Base-by-base conservation (phyloP, 2,329 filamentous ascomycete genomes). In the Cladorrhinum sp. region DNA sequence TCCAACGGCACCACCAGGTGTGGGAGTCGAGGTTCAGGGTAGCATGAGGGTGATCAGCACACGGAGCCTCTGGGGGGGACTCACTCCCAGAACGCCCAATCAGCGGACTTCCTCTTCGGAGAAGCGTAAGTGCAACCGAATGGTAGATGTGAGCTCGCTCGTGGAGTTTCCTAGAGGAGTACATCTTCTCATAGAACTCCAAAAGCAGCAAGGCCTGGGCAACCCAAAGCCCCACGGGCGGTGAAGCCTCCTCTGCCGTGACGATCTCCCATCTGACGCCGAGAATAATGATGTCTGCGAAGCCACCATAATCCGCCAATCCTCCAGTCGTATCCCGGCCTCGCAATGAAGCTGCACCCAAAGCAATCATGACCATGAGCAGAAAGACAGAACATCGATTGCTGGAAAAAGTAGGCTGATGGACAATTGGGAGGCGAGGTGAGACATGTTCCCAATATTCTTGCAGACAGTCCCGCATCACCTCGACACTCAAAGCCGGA, bases 181-280 rank as follows among this genome's bases (percentile, higher is more conserved):
- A 95, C 83, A 96, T 89, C 79, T 96, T 97, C 76, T 97, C 92
- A 68, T 93, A 96, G 3, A 93, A 85, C 71, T 97, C 93, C 1
- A 97, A 78, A 2, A 96, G 79, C 1, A 97, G 76, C 50, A 96
- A 77, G 0, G 92, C 87, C 71, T 96, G 92, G 64, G 95, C 93
- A 1, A 95, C 87, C 91, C 92, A 96, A 2, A 97, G 76, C 66
- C 90, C 90, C 0, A 92, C 91, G 0, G 92, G 91, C 0, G 93
- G 91, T 18, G 87, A 81, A 66, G 93, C 93, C 68, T 96, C 91
- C 9, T 87, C 85, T 62, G 92, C 86, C 67, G 89, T 90, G 65
- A 96, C 86, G 16, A 96, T 89, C 69, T 95, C 89, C 84, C 91
- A 95, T 54, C 93, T 83, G 10, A 92, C 84, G 23, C 87, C 88